These are phyloP conservation scores for Trebouxia sp. DNA, from an alignment of 139 green algal species.

Conservation along the genomic window DNA sequence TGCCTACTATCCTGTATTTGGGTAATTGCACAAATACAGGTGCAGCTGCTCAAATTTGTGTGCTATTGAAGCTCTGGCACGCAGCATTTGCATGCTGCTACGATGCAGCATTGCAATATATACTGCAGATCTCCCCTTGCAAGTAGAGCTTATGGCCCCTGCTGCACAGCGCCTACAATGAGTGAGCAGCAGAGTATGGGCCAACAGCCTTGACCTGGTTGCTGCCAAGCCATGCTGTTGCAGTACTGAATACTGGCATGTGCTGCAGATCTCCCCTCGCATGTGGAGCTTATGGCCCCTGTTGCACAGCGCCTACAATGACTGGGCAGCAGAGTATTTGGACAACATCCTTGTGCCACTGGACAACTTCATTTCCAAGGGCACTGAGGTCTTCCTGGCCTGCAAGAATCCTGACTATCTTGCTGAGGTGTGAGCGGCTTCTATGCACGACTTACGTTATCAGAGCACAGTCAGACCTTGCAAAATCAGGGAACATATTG, in stretches of 20 bases:
- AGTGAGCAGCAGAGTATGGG: conserved; percentile 91
- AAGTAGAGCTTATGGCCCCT: conserved; percentile 92
- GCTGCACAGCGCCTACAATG: conserved; percentile 63
- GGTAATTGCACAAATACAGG: not conserved
- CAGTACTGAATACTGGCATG: too few species aligned
- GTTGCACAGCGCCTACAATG: conserved; percentile 64
- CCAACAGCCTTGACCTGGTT: too few species aligned
- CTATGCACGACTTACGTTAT: too few species aligned
- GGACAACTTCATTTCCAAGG: conserved; percentile 93
- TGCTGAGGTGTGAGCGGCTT: conserved; percentile 44
- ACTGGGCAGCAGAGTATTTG: conserved; percentile 92
- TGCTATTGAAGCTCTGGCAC: too few species aligned
- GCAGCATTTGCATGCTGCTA: too few species aligned
- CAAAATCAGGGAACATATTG: not conserved
- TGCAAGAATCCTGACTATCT: conserved; percentile 74
- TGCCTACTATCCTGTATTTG: too few species aligned
- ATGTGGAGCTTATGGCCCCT: conserved; percentile 93
- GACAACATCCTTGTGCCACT: conserved; percentile 80
- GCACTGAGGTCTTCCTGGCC: conserved; percentile 75
- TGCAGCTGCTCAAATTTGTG: too few species aligned
- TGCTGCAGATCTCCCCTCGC: conserved; percentile 59
- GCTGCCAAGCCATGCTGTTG: too few species aligned
- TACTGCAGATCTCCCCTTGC: conserved; percentile 57
- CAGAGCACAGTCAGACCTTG: too few species aligned
- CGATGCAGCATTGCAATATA: too few species aligned